Conservation (phyloP, 257 asterid species). For the Solanum dulcamara region DNA sequence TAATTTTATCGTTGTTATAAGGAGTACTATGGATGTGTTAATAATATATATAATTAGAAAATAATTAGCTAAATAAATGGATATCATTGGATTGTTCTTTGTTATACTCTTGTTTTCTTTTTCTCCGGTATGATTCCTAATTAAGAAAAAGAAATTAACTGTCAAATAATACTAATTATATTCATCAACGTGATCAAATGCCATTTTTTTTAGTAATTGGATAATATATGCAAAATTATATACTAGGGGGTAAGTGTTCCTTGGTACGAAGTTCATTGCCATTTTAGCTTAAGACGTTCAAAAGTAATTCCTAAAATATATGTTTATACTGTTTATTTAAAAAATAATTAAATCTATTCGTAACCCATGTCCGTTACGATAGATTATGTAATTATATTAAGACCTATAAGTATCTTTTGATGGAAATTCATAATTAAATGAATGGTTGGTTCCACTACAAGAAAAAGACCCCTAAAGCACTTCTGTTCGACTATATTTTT, state of each 20-base stretch:
- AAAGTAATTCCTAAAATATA: too few relatives aligned
- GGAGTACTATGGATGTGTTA: neutral
- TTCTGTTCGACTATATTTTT: too few relatives aligned
- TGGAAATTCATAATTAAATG: too few relatives aligned
- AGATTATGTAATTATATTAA: too few relatives aligned
- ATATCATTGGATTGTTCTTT: neutral
- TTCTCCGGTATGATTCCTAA: neutral
- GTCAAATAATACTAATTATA: neutral
- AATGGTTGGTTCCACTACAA: too few relatives aligned
- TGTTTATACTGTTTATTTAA: too few relatives aligned
- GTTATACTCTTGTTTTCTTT: neutral
- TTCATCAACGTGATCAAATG: neutral
- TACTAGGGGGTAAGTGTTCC: too few relatives aligned
- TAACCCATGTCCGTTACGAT: too few relatives aligned
- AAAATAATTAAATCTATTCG: too few relatives aligned
- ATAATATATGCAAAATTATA: neutral
- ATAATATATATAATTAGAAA: neutral
- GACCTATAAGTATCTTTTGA: rapidly evolving
- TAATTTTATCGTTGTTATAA: neutral
- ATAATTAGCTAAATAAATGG: neutral
- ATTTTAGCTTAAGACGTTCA: too few relatives aligned
- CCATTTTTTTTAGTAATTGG: neutral
- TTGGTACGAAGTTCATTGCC: too few relatives aligned
- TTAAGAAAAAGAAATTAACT: neutral
- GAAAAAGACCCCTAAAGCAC: too few relatives aligned